These are phyloP conservation scores for Gloeopeniophorella convolvens DNA, from an alignment of 768 basidiomycete species.

Conservation along the genomic window DNA sequence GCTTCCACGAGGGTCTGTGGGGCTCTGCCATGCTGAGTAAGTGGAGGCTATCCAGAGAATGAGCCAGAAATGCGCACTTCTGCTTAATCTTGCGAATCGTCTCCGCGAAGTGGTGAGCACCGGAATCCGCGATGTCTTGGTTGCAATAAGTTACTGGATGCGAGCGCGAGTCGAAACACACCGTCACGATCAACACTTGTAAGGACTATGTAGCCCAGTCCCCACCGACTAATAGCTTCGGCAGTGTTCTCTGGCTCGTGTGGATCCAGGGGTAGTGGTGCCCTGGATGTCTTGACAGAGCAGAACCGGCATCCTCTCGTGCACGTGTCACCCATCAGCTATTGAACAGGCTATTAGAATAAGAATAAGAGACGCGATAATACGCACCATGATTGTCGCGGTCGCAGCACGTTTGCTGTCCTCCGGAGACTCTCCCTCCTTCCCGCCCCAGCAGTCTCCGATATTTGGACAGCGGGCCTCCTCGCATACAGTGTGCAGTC, in stretches of 20 bases:
- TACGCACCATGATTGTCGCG: conserved; percentile 92
- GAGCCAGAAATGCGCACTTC: conserved; percentile 47
- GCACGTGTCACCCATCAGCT: conserved; percentile 99
- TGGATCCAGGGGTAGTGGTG: conserved; percentile 86
- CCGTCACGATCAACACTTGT: conserved; percentile 97
- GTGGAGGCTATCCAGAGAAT: neutral
- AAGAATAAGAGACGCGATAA: neutral
- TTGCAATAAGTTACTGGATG: neutral
- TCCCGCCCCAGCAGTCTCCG: conserved; percentile 99
- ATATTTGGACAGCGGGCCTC: conserved; percentile 99
- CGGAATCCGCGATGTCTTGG: conserved; percentile 88
- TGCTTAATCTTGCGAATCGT: conserved; percentile 94
- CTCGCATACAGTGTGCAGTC: conserved; percentile 94
- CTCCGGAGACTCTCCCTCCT: conserved; percentile 52
- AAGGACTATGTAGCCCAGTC: conserved; percentile 93
- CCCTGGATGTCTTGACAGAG: conserved; percentile 87
- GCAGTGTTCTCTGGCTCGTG: conserved; percentile 98
- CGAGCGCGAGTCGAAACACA: conserved; percentile 31
- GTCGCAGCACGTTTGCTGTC: conserved; percentile 82
- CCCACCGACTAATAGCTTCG: conserved; percentile 97
- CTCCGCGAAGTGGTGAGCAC: conserved; percentile 90
- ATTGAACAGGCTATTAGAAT: neutral
- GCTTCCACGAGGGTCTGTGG: conserved; percentile 96
- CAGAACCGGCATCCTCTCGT: conserved; percentile 98
- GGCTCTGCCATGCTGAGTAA: conserved; percentile 40